These are phyloP conservation scores for Boechera stricta DNA, from an alignment of 345 rosid genomes.

Conservation along the genomic window DNA sequence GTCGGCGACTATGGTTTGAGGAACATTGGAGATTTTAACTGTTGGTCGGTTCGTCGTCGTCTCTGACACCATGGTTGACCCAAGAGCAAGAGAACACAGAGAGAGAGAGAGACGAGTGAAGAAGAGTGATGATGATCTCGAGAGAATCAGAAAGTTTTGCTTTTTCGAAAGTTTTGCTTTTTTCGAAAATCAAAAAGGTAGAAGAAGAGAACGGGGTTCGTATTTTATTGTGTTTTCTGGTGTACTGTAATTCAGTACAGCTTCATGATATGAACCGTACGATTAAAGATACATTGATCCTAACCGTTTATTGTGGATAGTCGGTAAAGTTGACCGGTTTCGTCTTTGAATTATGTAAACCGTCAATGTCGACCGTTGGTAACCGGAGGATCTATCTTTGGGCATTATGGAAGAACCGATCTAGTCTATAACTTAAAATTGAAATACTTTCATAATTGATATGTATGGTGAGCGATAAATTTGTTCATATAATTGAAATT, in stretches of 20 bases:
- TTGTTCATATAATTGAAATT: not conserved
- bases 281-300: not conserved
- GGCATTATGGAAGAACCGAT: not conserved
- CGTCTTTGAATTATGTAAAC: not conserved
- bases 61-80: slow-evolving; percentile 31
- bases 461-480: not conserved
- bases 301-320: not conserved
- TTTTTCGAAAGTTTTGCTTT: slow-evolving; percentile 3
- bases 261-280: not conserved
- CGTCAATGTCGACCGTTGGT: not conserved
- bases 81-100: not conserved
- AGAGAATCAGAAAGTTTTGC: slow-evolving; percentile 26
- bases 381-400: not conserved
- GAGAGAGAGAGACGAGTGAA: not conserved
- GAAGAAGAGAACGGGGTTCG: not conserved
- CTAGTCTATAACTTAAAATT: not conserved
- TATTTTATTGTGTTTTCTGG: not conserved
- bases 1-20: slow-evolving; percentile 63
- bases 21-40: slow-evolving; percentile 62
- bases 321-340: not conserved
- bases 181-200: not conserved
- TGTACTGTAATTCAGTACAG: not conserved
- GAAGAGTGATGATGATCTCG: not conserved
- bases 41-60: slow-evolving; percentile 54
- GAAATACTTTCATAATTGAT: not conserved